These are phyloP conservation scores for Glomus cerebriforme DNA, from an alignment of 192 early-diverging fungal species.

Conservation along the genomic window DNA sequence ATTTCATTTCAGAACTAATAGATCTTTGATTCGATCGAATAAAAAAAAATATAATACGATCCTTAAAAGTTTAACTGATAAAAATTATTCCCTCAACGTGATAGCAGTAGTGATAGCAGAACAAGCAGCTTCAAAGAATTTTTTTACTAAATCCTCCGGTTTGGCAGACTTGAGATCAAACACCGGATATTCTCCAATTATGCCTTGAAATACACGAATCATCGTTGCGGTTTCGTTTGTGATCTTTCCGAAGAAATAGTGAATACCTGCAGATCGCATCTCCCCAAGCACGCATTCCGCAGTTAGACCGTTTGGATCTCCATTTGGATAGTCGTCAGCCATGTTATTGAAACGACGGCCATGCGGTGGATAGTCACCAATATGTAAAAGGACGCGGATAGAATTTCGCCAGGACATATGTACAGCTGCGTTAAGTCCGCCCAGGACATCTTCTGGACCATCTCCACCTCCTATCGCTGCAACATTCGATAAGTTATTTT, in stretches of 20 bases:
- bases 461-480: neutral
- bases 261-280: conserved; percentile 5
- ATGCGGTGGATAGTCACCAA: conserved; percentile 32
- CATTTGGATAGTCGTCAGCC: conserved; percentile 21
- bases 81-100: neutral
- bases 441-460: conserved; percentile 9
- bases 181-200: neutral
- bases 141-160: neutral
- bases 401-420: conserved; percentile 15
- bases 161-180: neutral
- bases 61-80: no score
- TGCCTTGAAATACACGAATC: neutral
- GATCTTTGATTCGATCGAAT: no score
- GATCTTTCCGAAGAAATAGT: conserved; percentile 31
- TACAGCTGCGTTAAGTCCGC: conserved; percentile 28
- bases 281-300: conserved; percentile 23
- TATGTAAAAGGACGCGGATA: conserved; percentile 16
- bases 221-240: conserved; percentile 14
- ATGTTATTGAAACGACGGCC: conserved; percentile 7
- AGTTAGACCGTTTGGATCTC: conserved; percentile 29
- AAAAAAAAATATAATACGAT: no score
- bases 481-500: neutral
- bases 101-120: neutral
- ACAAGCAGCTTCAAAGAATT: neutral
- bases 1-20: no score